phyloP scores from a whole-genome alignment of 2,329 filamentous ascomycete genomes.

The Graphiopsis chlorocephala region DNA sequence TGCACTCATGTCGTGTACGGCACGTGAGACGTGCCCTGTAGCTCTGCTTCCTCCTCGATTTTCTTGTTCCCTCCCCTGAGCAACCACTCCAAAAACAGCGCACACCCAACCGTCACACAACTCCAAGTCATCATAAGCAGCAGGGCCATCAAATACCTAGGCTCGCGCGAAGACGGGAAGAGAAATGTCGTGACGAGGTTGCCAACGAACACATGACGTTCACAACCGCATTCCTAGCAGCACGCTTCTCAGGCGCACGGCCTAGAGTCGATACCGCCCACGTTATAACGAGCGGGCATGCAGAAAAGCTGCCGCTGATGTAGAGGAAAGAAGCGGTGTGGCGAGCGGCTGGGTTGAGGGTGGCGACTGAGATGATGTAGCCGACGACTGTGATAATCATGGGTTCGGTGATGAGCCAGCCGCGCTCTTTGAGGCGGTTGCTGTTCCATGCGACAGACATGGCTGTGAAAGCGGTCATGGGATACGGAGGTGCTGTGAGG shows the following conservation, averaged over 20 bases:
- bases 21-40: neutral
- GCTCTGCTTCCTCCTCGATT: neutral
- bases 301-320: conserved; percentile 33
- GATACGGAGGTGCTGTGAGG: conserved; percentile 33
- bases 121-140: conserved; percentile 16
- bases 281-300: conserved; percentile 36
- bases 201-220: conserved; percentile 46
- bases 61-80: conserved; percentile 12
- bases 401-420: conserved; percentile 30
- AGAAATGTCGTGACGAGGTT: conserved; percentile 44
- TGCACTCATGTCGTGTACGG: neutral
- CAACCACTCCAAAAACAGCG: conserved; percentile 1
- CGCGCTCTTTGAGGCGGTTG: conserved; percentile 39
- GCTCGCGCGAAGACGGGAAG: conserved; percentile 26
- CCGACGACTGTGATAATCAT: neutral
- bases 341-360: conserved; percentile 14
- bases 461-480: conserved; percentile 22
- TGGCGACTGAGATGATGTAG: conserved; percentile 7
- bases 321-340: conserved; percentile 36
- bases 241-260: conserved; percentile 44
- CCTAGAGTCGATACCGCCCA: conserved; percentile 37
- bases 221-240: conserved; percentile 48
- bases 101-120: neutral
- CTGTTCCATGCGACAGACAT: conserved; percentile 34
- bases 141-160: conserved; percentile 10